Conservation (phyloP, 257 asterid species). For the Catharanthus roseus region DNA sequence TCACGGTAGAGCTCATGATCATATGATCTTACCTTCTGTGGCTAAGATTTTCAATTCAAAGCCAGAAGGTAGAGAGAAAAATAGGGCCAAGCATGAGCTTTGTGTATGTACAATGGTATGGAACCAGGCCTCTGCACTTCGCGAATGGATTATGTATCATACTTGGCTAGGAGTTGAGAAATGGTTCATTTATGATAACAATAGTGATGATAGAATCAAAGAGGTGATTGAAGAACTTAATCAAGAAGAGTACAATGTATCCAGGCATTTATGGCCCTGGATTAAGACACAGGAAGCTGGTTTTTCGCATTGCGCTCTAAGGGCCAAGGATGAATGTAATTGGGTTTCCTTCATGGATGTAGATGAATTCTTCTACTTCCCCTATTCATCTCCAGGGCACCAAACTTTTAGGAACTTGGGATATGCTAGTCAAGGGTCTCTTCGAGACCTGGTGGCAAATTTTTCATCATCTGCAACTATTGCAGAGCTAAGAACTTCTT, state of each 20-base stretch:
- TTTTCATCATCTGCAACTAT: slow-evolving; percentile 40
- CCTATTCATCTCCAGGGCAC: slow-evolving; percentile 36
- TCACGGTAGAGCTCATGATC: slow-evolving; percentile 28
- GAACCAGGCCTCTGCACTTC: slow-evolving; percentile 77
- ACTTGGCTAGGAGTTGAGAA: slow-evolving; percentile 88
- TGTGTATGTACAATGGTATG: slow-evolving; percentile 97
- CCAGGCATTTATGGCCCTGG: slow-evolving; percentile 97
- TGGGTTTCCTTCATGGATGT: slow-evolving; percentile 98
- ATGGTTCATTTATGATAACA: slow-evolving; percentile 92
- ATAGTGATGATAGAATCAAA: slow-evolving; percentile 67
- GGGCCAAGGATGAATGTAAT: slow-evolving; percentile 67
- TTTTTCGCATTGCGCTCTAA: slow-evolving; percentile 83
- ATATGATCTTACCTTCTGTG: slow-evolving; percentile 62
- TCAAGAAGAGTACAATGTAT: slow-evolving; percentile 47
- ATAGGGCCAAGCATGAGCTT: slow-evolving; percentile 43
- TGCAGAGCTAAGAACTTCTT: slow-evolving; percentile 76
- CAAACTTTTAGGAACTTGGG: slow-evolving; percentile 30
- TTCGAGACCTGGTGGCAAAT: slow-evolving; percentile 50
- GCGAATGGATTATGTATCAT: slow-evolving; percentile 86
- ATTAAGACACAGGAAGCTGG: slow-evolving; percentile 98
- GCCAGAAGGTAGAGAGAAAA: slow-evolving; percentile 12
- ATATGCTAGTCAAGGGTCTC: slow-evolving; percentile 49
- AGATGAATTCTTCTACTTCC: slow-evolving; percentile 89
- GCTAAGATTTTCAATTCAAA: slow-evolving; percentile 45
- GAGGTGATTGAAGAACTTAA: slow-evolving; percentile 49